Evolutionary conservation across 1,284 basidiomycete genomes (phyloP).

Genomic region (Heterobasidion parviporum): DNA sequence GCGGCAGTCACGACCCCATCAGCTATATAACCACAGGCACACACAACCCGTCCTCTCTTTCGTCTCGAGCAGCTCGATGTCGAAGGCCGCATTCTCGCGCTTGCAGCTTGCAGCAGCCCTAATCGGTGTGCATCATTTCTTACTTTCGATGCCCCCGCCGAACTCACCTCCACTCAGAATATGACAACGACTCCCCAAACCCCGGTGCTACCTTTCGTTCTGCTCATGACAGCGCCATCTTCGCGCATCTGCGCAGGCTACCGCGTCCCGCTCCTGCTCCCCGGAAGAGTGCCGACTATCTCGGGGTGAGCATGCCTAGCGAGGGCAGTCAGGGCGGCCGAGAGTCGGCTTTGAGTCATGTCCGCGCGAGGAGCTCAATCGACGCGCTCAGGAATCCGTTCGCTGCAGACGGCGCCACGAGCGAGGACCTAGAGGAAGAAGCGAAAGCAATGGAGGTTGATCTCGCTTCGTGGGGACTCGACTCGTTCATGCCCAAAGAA

Average conservation of each 20-base stretch:
- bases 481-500: conserved; percentile 64
- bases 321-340: conserved; percentile 39
- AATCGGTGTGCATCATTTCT: conserved; percentile 41
- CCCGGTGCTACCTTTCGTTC: conserved; percentile 50
- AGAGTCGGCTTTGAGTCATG: conserved; percentile 36
- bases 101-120: conserved; percentile 74
- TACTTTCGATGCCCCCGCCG: background rate
- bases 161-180: conserved; percentile 41
- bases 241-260: conserved; percentile 57
- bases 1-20: too few species aligned
- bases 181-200: conserved; percentile 71
- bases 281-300: conserved; percentile 52
- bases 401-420: conserved; percentile 46
- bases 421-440: conserved; percentile 31
- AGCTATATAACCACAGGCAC: too few species aligned
- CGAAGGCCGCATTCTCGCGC: conserved; percentile 48
- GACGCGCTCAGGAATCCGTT: conserved; percentile 67
- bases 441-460: conserved; percentile 60
- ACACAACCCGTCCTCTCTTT: background rate
- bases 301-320: conserved; percentile 58
- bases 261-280: conserved; percentile 28
- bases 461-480: conserved; percentile 75
- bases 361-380: conserved; percentile 34
- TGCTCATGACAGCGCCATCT: conserved; percentile 77
- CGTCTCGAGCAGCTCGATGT: background rate